Evolutionary conservation across 1,284 basidiomycete species (phyloP), one percentile per base, ranked within the genome.

Genomic region (Butyriboletus regius): DNA sequence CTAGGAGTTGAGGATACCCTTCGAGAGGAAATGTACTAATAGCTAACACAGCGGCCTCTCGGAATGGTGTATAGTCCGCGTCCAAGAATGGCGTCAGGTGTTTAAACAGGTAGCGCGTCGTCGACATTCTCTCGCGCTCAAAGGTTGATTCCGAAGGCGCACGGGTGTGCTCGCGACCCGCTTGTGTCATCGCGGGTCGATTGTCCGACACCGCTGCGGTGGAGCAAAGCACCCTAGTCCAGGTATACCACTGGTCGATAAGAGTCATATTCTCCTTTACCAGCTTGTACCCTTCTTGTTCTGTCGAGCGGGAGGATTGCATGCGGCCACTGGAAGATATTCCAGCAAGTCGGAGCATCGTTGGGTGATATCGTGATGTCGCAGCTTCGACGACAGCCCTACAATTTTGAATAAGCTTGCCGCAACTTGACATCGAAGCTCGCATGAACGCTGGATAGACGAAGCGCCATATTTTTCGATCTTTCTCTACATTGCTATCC

Each of bases 211-310:
- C 75, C 0, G 80, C 74, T 4, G 88, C 85, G 1, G 88, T 92
- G 15, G 86, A 80, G 58, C 88, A 92, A 7, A 94, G 74, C 10
- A 88, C 76, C 53, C 88, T 86, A 43, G 91, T 76, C 83, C 91
- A 95, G 26, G 85, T 74, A 53, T 88, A 80, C 93, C 92, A 97
- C 64, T 95, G 91, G 42, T 88, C 83, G 20, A 92, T 80, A 34
- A 85, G 69, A 9, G 72, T 67, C 54, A 74, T 77, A 50, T 83
- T 81, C 24, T 93, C 90, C 20, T 75, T 71, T 4, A 83, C 68
- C n/a, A 75, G 50, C 44, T 73, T 77, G 18, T 70, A 54, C 0
- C 75, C 76, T 49, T 83, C 79, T 46, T 72, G 74, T 41, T 82
- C 82, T 1, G 62, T 56, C 14, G 62, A 56, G 4, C 78, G 75